A percentile compares a stretch with the other conserved stretches of the same genome.
Conservation (phyloP, 768 basidiomycete species). For the Rhodotorula toruloides region DNA sequence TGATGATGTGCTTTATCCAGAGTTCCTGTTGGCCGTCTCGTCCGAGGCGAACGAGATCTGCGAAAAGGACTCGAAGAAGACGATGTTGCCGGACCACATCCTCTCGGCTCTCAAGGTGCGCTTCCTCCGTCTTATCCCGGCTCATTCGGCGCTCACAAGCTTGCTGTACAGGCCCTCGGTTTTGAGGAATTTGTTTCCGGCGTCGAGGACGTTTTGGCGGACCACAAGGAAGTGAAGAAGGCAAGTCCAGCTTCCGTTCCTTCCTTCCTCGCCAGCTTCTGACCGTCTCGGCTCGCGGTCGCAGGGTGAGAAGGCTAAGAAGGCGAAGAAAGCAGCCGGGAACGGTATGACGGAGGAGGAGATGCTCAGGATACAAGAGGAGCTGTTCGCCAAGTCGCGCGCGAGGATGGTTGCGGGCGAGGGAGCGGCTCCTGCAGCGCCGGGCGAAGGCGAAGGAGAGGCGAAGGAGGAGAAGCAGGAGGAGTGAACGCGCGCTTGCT, state of each 20-base stretch:
- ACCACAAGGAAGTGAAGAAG: constrained; percentile 94
- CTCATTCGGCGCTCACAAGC: neutral
- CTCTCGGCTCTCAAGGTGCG: constrained; percentile 79
- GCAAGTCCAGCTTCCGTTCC: constrained; percentile 50
- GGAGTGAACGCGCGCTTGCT: neutral
- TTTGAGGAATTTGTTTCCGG: constrained; percentile 86
- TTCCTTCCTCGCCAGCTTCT: neutral
- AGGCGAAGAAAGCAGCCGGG: constrained; percentile 69
- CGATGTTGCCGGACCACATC: constrained; percentile 96
- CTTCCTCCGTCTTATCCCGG: constrained; percentile 16
- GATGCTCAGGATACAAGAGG: constrained; percentile 76
- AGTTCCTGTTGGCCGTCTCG: constrained; percentile 96
- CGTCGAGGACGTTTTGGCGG: constrained; percentile 86
- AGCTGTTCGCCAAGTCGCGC: constrained; percentile 84
- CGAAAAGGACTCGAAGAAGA: constrained; percentile 96
- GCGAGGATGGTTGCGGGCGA: constrained; percentile 47
- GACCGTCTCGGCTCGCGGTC: neutral
- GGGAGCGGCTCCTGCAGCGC: neutral
- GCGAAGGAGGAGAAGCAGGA: constrained; percentile 1
- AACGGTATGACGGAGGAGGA: constrained; percentile 89
- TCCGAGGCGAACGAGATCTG: constrained; percentile 97
- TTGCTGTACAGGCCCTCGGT: constrained; percentile 64
- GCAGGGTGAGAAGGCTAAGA: constrained; percentile 77
- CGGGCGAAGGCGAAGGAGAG: neutral
- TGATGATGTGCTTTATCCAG: constrained; percentile 51